Evolutionary conservation across 495 filamentous ascomycete species (phyloP), one percentile per base, ranked within the genome.

Genomic region (Penicillium subrubescens): DNA sequence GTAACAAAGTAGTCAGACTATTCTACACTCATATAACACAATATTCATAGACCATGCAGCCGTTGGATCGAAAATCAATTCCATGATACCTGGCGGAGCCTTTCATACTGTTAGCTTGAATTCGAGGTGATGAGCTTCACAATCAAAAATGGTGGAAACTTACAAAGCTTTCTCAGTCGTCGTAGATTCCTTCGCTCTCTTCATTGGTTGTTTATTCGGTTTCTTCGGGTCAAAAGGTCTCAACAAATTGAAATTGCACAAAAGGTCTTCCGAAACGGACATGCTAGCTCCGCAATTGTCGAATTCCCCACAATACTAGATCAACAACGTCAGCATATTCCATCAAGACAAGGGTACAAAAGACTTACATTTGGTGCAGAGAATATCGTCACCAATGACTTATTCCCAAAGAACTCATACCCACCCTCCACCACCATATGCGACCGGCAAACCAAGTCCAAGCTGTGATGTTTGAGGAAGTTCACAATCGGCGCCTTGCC

Each of bases 141-240:
- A 5, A 17, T 12, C 25, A 58, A 59, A 17, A 21, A 35, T 15
- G 4, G 15, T 35, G 3, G 25, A 51, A 3, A 65, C 63, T 61
- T 29, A 65, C 63, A 65, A 48, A 35, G 63, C 63, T 55, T 65
- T 65, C 19, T 65, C 63, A n/a, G 48, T 56, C 35, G 14, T 44
- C 8, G 39, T 65, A 10, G 63, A 60, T n/a, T 65, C 63, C 15
- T 56, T 56, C 14, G 33, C 23, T 55, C 37, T 62, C 50, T 34
- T 41, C 48, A 39, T 29, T 23, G 39, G 29, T 10, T 52, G 29
- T 8, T 29, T 35, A 19, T 62, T 55, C 21, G 8, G 8, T 7
- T 44, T 58, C 23, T 58, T 58, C 21, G 21, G 3, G 10, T 58
- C 35, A 15, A 58, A 58, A 2, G 56, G 56, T 58, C 17, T 25